Conservation (phyloP, 768 basidiomycete genomes). For the Suillus discolor region DNA sequence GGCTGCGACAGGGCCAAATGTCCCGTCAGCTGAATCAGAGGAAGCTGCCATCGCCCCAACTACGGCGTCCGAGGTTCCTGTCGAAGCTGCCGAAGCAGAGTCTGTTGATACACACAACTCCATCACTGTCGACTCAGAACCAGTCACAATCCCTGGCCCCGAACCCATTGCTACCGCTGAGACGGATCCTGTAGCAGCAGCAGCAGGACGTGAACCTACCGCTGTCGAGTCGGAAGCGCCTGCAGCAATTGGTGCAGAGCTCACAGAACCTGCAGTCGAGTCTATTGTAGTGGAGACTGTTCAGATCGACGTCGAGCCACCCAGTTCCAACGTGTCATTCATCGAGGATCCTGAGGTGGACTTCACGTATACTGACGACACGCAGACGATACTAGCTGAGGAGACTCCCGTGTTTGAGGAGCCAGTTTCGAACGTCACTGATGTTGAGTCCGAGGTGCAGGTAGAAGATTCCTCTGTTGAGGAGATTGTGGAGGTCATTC, state of each 20-base stretch:
- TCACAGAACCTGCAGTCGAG: neutral
- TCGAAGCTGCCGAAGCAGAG: neutral
- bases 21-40: neutral
- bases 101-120: neutral
- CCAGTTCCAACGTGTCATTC: constrained; percentile 6
- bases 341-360: constrained; percentile 8
- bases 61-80: neutral
- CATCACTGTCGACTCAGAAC: neutral
- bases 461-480: neutral
- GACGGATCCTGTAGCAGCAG: neutral
- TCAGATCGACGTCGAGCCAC: constrained; percentile 9
- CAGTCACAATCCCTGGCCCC: neutral
- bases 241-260: neutral
- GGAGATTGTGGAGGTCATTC: neutral
- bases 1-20: neutral
- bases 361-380: neutral
- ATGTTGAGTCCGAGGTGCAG: neutral
- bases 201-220: neutral
- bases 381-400: neutral
- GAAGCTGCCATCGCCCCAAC: neutral
- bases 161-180: constrained; percentile 3
- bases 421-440: neutral
- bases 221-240: neutral
- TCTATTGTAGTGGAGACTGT: neutral
- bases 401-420: neutral